phyloP scores from a whole-genome alignment of 2,329 filamentous ascomycete genomes.

The Scytalidium lignicola region DNA sequence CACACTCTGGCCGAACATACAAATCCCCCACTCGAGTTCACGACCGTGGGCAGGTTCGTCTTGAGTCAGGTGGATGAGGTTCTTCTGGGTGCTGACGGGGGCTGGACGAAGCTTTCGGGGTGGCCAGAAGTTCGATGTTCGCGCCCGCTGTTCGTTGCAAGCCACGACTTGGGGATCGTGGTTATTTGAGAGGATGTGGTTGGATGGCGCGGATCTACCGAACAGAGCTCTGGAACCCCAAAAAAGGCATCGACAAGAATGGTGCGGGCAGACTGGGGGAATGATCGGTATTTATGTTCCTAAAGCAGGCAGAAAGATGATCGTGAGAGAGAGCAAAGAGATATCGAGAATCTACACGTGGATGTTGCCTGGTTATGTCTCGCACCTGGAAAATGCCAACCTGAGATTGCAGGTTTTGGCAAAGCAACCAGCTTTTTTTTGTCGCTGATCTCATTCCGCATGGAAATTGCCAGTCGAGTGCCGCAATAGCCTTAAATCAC shows the following conservation, averaged over 20 bases:
- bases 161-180: constrained; percentile 23
- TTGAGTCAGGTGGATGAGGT: not conserved
- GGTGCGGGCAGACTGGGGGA: no score
- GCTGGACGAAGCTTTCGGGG: not conserved
- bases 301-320: no score
- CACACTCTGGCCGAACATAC: not conserved
- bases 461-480: not conserved
- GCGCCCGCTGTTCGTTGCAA: constrained; percentile 10
- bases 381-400: no score
- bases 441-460: not conserved
- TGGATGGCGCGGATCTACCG: constrained; percentile 18
- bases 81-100: not conserved
- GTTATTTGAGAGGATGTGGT: constrained; percentile 24
- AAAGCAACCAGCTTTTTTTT: not conserved
- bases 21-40: not conserved
- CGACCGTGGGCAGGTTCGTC: not conserved
- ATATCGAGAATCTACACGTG: not conserved
- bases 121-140: constrained; percentile 19
- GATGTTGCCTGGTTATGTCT: not conserved
- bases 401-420: not conserved
- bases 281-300: no score
- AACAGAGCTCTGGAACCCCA: not conserved
- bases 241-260: no score
- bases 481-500: not conserved
- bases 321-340: not conserved